Conservation (phyloP, 2,329 filamentous ascomycete genomes). For the Bipolaris oryzae region DNA sequence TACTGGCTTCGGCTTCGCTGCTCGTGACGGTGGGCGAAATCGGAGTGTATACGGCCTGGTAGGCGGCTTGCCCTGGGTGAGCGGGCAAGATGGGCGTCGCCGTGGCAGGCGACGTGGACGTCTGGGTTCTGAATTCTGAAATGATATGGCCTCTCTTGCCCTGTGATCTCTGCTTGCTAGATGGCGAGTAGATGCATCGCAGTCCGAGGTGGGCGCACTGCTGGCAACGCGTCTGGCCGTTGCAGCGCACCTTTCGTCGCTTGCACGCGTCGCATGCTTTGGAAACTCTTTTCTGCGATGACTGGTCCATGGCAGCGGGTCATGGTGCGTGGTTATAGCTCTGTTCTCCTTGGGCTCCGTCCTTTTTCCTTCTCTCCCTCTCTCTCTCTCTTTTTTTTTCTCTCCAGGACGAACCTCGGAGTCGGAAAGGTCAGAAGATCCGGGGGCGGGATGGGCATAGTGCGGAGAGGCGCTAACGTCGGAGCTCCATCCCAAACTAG, state of each 20-base stretch:
- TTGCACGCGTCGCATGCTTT: constrained; percentile 57
- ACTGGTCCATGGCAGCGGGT: constrained; percentile 34
- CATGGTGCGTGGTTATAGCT: constrained; percentile 24
- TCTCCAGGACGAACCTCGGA: constrained; percentile 13
- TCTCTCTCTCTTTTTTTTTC: constrained; percentile 8
- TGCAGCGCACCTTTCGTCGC: constrained; percentile 55
- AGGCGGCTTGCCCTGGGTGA: constrained; percentile 17
- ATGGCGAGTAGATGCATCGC: constrained; percentile 53
- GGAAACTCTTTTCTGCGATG: constrained; percentile 41
- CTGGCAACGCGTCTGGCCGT: constrained; percentile 53
- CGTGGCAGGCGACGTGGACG: constrained; percentile 19
- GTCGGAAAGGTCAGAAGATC: constrained; percentile 19
- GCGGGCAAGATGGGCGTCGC: constrained; percentile 38
- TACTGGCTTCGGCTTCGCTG: constrained; percentile 28
- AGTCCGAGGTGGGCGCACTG: constrained; percentile 51
- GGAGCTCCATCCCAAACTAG: constrained; percentile 13
- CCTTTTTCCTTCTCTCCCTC: background rate
- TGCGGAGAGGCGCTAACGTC: constrained; percentile 20
- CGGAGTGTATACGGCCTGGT: constrained; percentile 18
- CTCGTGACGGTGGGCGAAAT: constrained; percentile 23
- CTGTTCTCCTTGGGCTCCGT: too few relatives aligned
- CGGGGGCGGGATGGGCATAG: constrained; percentile 12
- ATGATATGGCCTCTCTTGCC: constrained; percentile 51
- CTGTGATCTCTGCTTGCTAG: constrained; percentile 47
- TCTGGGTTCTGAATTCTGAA: constrained; percentile 49